A percentile compares a stretch with the other conserved stretches of the same genome.
Evolutionary conservation across 371 early-diverging fungal genomes (phyloP).

Genomic region (Entomophthora muscae): DNA sequence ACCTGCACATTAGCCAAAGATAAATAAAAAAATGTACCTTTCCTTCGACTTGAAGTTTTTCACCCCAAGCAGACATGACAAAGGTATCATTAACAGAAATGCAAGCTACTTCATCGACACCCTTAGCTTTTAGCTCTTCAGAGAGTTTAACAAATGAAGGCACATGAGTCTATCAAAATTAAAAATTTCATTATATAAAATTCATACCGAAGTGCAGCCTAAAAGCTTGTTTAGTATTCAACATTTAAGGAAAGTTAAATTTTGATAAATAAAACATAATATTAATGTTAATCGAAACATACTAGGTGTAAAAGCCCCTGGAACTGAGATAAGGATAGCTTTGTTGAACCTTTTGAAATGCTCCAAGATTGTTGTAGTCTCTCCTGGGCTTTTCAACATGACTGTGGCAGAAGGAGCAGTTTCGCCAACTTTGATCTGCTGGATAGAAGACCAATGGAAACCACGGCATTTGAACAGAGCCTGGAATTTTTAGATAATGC

Average conservation of each 20-base stretch:
- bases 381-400: slow-evolving; percentile 22
- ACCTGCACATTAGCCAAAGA: slow-evolving; percentile 16
- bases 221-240: neutral
- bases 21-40: slow-evolving; percentile 10
- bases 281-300: neutral
- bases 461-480: neutral
- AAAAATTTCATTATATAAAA: neutral
- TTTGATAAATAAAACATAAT: too few species aligned
- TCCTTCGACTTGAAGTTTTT: slow-evolving; percentile 18
- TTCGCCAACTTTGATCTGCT: slow-evolving; percentile 15
- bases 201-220: slow-evolving; percentile 28
- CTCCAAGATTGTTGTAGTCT: slow-evolving; percentile 20
- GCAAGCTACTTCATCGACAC: slow-evolving; percentile 42
- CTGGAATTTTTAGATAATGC: too few species aligned
- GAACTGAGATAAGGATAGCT: slow-evolving; percentile 33
- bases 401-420: slow-evolving; percentile 19
- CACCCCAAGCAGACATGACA: slow-evolving; percentile 56
- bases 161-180: slow-evolving; percentile 27
- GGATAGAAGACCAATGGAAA: slow-evolving; percentile 12
- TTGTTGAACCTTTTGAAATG: slow-evolving; percentile 23
- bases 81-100: slow-evolving; percentile 50
- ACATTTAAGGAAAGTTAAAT: neutral
- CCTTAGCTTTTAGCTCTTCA: slow-evolving; percentile 31
- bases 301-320: slow-evolving; percentile 45
- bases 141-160: slow-evolving; percentile 45